A percentile compares a stretch with the other conserved stretches of the same genome.
Evolutionary conservation across 257 asterid species (phyloP).

Genomic region (Striga asiatica): DNA sequence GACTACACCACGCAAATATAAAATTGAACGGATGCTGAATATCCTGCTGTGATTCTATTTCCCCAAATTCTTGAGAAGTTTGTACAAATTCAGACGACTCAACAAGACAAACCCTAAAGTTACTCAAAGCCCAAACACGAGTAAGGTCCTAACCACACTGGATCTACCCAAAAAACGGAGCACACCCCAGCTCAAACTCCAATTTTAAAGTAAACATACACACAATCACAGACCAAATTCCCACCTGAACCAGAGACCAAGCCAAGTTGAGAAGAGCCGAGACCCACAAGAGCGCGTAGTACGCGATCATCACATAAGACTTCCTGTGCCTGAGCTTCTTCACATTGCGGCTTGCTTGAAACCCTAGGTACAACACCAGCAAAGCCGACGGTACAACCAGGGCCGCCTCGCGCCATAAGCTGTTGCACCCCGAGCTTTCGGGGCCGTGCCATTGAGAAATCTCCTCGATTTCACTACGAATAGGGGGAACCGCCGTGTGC

Average conservation of each 20-base stretch:
- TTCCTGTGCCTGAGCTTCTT: slow-evolving; percentile 68
- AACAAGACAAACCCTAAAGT: not conserved
- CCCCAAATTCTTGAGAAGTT: too few species aligned
- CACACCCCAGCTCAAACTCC: slow-evolving; percentile 1
- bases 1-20: too few species aligned
- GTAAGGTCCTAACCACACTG: not conserved
- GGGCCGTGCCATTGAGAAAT: slow-evolving; percentile 30
- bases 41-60: too few species aligned
- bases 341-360: slow-evolving; percentile 58
- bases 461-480: slow-evolving; percentile 9
- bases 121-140: not conserved
- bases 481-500: slow-evolving; percentile 25
- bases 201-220: not conserved
- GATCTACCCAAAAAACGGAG: not conserved
- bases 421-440: slow-evolving; percentile 36
- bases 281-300: slow-evolving; percentile 68
- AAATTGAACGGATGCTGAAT: too few species aligned
- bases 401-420: slow-evolving; percentile 66
- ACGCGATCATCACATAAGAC: slow-evolving; percentile 73
- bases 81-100: too few species aligned
- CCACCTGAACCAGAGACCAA: slow-evolving; percentile 84
- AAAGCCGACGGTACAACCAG: slow-evolving; percentile 62
- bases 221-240: not conserved
- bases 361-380: slow-evolving; percentile 67
- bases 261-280: slow-evolving; percentile 66